Evolutionary conservation across 2,329 filamentous ascomycete species (phyloP), one percentile per base, ranked within the genome.

Genomic region (Albifimbria verrucaria): DNA sequence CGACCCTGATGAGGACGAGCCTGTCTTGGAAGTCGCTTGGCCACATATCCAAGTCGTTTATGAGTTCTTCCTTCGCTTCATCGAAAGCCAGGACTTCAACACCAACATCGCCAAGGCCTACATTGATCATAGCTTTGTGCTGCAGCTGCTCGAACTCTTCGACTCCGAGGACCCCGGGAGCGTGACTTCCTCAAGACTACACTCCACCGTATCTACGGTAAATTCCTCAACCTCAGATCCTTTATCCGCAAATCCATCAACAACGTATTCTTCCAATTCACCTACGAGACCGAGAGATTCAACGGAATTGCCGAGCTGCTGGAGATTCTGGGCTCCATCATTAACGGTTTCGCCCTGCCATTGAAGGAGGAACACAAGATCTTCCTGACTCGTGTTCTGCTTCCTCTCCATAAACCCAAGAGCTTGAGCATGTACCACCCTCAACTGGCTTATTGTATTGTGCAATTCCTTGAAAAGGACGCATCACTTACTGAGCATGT

Each of bases 261-360:
- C 83, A 97, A 99, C 67, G 94, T 99, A 64, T 99, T 99, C 77
- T 99, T 99, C 81, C 94, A 99, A 69, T 99, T 99, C 72, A 92
- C 92, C 55, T 99, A 99, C 70, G 94, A 99, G 74, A 99, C 94
- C 4, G 94, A 99, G 73, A 85, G 94, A 54, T 97, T 99, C 77
- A 99, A 99, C 65, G 94, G 94, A 51, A 97, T 99, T 65, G 94
- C 94, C 3, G 94, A 99, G 72, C 79, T 99, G 25, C 81, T 99
- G 32, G 94, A 99, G 70, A 99, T 99, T 61, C 78, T 99, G 49
- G 94, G 94, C 25, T 97, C 94, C 59, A 99, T 99, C 67, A 99
- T 99, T 79, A 99, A 99, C 69, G 94, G 94, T 45, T 99, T 99
- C 68, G 94, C 94, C 21, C 77, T 99, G 52, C 94, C 94, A 12